Evolutionary conservation across 1,139 yeast species (phyloP).

Genomic region (Scheffersomyces lignicola): DNA sequence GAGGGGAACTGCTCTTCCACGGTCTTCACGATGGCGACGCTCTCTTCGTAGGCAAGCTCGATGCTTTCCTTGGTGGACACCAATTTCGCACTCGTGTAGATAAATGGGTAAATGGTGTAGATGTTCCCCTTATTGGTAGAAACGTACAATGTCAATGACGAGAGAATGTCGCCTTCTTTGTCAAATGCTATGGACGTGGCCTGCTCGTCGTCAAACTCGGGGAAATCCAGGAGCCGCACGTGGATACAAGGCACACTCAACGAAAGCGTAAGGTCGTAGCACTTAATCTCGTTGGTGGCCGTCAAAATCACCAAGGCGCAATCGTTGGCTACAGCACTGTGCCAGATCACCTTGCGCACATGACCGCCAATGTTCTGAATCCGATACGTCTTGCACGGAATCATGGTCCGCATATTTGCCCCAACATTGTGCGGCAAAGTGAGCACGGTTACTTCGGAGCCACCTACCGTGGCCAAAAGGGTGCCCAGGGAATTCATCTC

Average conservation of each 20-base stretch:
- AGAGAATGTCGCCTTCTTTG: constrained; percentile 26
- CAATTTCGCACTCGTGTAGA: constrained; percentile 18
- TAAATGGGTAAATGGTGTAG: constrained; percentile 36
- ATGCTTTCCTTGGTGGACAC: constrained; percentile 24
- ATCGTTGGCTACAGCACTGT: constrained; percentile 25
- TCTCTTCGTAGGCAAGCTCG: constrained; percentile 25
- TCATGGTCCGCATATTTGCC: constrained; percentile 6
- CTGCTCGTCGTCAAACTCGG: constrained; percentile 15
- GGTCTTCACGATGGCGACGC: constrained; percentile 17
- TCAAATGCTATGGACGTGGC: constrained; percentile 40
- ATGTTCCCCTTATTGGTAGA: constrained; percentile 21
- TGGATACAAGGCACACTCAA: constrained; percentile 23
- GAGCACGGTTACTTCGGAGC: constrained; percentile 23
- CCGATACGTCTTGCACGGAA: constrained; percentile 17
- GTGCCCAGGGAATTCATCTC: constrained; percentile 30
- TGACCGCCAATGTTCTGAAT: constrained; percentile 17
- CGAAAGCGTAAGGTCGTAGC: constrained; percentile 31
- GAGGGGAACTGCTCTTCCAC: constrained; percentile 19
- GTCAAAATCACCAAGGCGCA: constrained; percentile 34
- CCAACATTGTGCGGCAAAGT: constrained; percentile 21
- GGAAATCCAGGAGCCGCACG: constrained; percentile 18
- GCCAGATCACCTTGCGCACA: constrained; percentile 35
- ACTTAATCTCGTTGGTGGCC: constrained; percentile 20
- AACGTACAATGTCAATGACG: constrained; percentile 38
- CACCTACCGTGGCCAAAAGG: constrained; percentile 36